phyloP scores from a whole-genome alignment of 2,329 filamentous ascomycete species.

The Aulographum hederae region DNA sequence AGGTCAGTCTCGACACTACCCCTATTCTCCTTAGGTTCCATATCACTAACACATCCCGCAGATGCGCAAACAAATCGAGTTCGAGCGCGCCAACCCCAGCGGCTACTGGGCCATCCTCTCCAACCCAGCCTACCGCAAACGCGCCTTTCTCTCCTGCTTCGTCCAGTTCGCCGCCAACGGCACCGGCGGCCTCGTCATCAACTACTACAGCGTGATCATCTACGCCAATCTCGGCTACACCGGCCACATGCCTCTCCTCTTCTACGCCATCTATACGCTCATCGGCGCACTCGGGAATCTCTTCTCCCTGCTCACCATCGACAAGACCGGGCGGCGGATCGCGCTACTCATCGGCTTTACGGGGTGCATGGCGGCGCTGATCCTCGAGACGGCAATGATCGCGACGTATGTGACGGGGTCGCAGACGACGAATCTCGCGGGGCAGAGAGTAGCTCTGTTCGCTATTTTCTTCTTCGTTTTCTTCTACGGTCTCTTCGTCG shows the following conservation, averaged over 20 bases:
- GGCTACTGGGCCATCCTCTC: slow-evolving; percentile 10
- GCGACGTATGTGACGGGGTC: slow-evolving; percentile 8
- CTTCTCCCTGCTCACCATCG: slow-evolving; percentile 10
- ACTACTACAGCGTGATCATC: slow-evolving; percentile 12
- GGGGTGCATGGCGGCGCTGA: slow-evolving; percentile 8
- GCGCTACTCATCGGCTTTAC: slow-evolving; percentile 11
- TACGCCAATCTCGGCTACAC: slow-evolving; percentile 10
- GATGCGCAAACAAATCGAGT: slow-evolving; percentile 11
- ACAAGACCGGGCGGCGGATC: slow-evolving; percentile 9
- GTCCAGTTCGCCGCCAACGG: slow-evolving; percentile 11
- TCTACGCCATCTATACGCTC: slow-evolving; percentile 12
- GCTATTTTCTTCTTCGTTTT: slow-evolving; percentile 10
- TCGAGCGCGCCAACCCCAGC: slow-evolving; percentile 8
- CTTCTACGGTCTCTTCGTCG: slow-evolving; percentile 9
- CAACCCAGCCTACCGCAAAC: slow-evolving; percentile 9
- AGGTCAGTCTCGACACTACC: slow-evolving; percentile 2
- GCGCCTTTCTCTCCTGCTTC: slow-evolving; percentile 10
- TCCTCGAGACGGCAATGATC: slow-evolving; percentile 11
- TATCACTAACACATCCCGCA: too few species aligned
- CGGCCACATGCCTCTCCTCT: slow-evolving; percentile 9
- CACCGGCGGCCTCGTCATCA: slow-evolving; percentile 11
- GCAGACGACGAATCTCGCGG: slow-evolving; percentile 5
- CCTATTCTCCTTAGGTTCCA: too few species aligned
- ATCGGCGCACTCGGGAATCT: slow-evolving; percentile 11
- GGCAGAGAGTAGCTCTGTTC: slow-evolving; percentile 10